Evolutionary conservation across 208 protist species (phyloP), one percentile per base, ranked within the genome.

Genomic region (Acanthamoeba culbertsoni): DNA sequence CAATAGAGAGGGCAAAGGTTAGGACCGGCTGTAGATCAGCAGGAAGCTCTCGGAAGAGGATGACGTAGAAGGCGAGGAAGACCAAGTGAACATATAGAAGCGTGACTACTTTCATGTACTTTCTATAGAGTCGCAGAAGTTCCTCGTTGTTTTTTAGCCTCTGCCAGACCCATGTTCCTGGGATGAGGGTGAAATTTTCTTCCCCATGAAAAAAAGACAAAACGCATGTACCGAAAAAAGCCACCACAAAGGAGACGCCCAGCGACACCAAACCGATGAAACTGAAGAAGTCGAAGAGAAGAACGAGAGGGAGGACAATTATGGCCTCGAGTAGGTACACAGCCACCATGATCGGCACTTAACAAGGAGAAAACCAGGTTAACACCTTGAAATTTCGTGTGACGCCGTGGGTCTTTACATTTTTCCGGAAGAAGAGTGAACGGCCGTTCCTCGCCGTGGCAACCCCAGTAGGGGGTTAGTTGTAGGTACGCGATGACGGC

Each of bases 101-200:
- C 18, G 62, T 92, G n/a, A 79, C 86, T 0, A 92, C 42, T 35
- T 92, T 92, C 63, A 92, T 90, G 82, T 90, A 90, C 82, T 90
- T 40, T 8, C 37, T 2, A 51, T 45, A 90, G 26, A 90, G 45
- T n/a, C 28, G 0, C 53, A 71, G 37, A 26, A 77, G 3, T 2
- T 37, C 28, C 14, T 92, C 51, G 33, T 65, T 51, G 8, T 33
- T 26, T 16, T 42, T 65, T 51, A 65, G 20, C 23, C 79, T 12
- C 59, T 77, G 86, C 40, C 63, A 79, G 14, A 92, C 43, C 86
- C 43, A 62, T 12, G 86, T 92, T 5, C 33, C 59, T 59, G 42
- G n/a, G n/a, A n/a, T n/a, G n/a, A n/a, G n/a, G n/a, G n/a, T n/a
- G n/a, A n/a, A n/a, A n/a, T n/a, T n/a, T n/a, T n/a, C n/a, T n/a